phyloP scores from a whole-genome alignment of 2,329 filamentous ascomycete species.

The Ascochyta viciae-villosae region DNA sequence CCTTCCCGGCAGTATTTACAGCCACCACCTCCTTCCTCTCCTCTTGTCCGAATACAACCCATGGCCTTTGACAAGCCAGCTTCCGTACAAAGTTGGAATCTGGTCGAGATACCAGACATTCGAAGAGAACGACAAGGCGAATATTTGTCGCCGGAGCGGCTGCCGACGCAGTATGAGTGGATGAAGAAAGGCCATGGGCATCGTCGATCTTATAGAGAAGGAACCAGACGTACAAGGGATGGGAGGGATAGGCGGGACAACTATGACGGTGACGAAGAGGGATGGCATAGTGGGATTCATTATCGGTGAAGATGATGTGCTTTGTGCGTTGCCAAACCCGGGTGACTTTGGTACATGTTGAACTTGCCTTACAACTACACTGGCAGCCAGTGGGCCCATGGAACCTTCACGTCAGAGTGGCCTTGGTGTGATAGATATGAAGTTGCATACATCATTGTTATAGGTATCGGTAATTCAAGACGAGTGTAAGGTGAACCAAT shows the following conservation, averaged over 20 bases:
- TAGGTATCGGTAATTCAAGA: neutral
- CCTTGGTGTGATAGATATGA: neutral
- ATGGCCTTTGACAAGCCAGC: neutral
- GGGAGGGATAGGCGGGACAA: neutral
- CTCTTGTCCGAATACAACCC: too few species aligned
- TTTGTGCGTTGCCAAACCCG: neutral
- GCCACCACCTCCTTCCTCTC: neutral
- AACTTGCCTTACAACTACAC: too few species aligned
- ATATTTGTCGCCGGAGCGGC: neutral
- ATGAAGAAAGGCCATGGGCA: slow-evolving; percentile 10
- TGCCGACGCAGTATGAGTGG: neutral
- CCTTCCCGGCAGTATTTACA: neutral
- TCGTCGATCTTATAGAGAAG: neutral
- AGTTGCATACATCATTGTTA: neutral
- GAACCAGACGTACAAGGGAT: neutral
- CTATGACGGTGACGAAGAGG: neutral
- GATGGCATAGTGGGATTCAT: neutral
- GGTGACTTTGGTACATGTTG: too few species aligned
- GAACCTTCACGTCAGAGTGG: neutral
- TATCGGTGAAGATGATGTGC: neutral
- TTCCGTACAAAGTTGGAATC: neutral
- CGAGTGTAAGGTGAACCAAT: neutral
- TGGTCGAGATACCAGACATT: neutral
- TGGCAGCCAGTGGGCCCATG: too few species aligned
- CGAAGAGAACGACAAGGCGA: neutral